Conservation (phyloP, 495 filamentous ascomycete genomes). For the Chaetomium cochliodes region DNA sequence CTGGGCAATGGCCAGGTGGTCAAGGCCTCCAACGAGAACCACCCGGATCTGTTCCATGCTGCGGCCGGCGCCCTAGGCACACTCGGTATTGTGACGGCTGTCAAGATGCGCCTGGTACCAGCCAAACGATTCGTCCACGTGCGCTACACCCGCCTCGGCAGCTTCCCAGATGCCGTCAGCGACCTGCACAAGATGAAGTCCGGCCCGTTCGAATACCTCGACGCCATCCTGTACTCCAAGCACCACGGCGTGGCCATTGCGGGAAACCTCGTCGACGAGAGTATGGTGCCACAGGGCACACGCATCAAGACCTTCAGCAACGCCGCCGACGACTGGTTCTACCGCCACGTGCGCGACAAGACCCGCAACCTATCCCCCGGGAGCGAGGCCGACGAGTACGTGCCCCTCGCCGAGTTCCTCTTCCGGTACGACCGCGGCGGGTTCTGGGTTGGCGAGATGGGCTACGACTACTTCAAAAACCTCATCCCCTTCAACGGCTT, state of each 20-base stretch:
- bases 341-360: not conserved
- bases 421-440: not conserved
- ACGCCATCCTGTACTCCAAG: constrained; percentile 3
- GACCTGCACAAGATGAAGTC: not conserved
- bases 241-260: not conserved
- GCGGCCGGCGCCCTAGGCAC: not conserved
- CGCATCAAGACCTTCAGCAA: not conserved
- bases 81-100: not conserved
- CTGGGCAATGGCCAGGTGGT: not conserved
- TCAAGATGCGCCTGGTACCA: not conserved
- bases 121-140: not conserved
- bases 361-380: not conserved
- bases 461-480: not conserved
- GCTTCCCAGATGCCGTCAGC: not conserved
- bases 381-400: not conserved
- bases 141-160: not conserved
- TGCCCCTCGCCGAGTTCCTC: not conserved
- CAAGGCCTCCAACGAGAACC: not conserved
- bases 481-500: not conserved
- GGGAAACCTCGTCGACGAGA: not conserved
- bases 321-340: constrained; percentile 2
- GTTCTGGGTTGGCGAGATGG: not conserved
- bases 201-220: not conserved
- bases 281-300: not conserved
- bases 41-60: not conserved